Percentiles rank a stretch among this genome's conserved stretches.
phyloP scores from a whole-genome alignment of 176 grass and related monocot genomes.

The Eleusine indica region DNA sequence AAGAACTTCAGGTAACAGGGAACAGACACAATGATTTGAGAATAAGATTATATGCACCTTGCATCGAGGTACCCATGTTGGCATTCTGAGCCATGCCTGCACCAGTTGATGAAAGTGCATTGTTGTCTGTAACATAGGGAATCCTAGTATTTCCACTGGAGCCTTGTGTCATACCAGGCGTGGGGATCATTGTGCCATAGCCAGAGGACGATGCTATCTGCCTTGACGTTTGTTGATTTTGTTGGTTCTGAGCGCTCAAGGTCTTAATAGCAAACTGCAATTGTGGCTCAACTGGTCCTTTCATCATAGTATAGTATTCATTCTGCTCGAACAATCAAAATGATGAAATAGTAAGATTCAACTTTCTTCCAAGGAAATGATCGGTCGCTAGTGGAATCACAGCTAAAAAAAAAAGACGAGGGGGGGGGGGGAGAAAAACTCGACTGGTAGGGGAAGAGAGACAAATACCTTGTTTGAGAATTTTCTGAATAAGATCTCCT shows the following conservation, averaged over 20 bases:
- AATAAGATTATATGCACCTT: constrained; percentile 45
- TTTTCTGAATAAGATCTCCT: constrained; percentile 66
- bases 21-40: constrained; percentile 10
- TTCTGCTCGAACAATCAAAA: constrained; percentile 59
- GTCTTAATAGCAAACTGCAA: constrained; percentile 66
- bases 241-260: constrained; percentile 46
- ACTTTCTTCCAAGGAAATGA: constrained; percentile 9
- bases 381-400: constrained; percentile 34
- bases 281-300: constrained; percentile 51
- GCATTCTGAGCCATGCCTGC: constrained; percentile 61
- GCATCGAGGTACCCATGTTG: constrained; percentile 56
- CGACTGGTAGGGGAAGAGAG: background rate
- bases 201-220: constrained; percentile 67
- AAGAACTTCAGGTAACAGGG: constrained; percentile 19
- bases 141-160: constrained; percentile 56
- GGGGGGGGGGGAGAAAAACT: no score
- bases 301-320: constrained; percentile 74
- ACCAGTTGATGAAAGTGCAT: constrained; percentile 47
- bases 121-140: constrained; percentile 64
- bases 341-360: constrained; percentile 30
- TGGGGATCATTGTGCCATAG: constrained; percentile 88
- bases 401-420: background rate
- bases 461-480: constrained; percentile 57
- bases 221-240: constrained; percentile 57
- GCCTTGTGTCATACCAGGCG: constrained; percentile 79